These are phyloP conservation scores for Solanum sejunctum DNA, from an alignment of 257 asterid genomes.

Conservation along the genomic window DNA sequence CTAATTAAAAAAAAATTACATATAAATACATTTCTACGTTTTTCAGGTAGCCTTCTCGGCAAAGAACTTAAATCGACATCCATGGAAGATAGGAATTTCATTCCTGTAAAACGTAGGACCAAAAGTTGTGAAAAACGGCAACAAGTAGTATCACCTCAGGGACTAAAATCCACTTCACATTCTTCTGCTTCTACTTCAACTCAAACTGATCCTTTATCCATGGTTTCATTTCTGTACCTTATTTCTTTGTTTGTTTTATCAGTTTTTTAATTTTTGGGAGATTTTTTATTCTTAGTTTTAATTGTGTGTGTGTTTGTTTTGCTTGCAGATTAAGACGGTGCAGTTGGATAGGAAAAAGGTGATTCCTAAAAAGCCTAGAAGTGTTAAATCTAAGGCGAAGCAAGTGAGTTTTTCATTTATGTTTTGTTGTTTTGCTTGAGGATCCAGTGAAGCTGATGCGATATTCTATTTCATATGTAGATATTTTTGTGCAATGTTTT, in stretches of 20 bases:
- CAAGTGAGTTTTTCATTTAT: constrained; percentile 19
- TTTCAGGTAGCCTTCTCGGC: not conserved
- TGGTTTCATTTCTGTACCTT: not conserved
- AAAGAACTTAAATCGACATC: not conserved
- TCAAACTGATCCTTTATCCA: constrained; percentile 13
- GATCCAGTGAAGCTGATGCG: constrained; percentile 12
- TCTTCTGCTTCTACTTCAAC: constrained; percentile 4
- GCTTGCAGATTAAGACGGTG: constrained; percentile 8
- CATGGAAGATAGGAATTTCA: constrained; percentile 1
- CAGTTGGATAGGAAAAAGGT: constrained; percentile 23
- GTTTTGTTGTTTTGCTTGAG: constrained; percentile 1
- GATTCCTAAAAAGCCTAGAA: constrained; percentile 21
- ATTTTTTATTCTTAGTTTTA: not conserved
- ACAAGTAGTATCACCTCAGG: not conserved
- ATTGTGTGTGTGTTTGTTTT: not conserved
- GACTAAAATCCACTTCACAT: not conserved
- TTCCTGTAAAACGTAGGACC: not conserved
- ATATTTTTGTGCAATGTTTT: not conserved
- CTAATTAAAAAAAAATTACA: not conserved
- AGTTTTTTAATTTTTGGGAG: not conserved
- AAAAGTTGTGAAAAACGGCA: not conserved
- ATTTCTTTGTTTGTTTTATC: not conserved
- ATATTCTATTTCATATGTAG: not conserved
- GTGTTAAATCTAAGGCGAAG: constrained; percentile 38
- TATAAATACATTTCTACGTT: not conserved